phyloP scores from a whole-genome alignment of 2,329 filamentous ascomycete species.

The Fusarium concolor region DNA sequence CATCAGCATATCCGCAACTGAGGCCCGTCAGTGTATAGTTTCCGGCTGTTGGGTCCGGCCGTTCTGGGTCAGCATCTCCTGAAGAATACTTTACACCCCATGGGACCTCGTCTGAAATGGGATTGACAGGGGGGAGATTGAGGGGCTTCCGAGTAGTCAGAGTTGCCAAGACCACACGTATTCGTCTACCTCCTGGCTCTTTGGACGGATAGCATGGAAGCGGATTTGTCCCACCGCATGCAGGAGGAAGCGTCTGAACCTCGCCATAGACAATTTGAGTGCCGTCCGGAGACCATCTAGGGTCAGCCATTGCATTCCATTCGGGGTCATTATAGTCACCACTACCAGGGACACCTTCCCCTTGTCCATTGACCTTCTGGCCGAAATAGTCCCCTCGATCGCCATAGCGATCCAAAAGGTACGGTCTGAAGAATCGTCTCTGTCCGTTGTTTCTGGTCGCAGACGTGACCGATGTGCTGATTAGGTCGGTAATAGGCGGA shows the following conservation, averaged over 20 bases:
- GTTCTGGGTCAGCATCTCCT: not conserved
- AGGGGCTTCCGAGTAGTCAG: constrained; percentile 45
- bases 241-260: constrained; percentile 51
- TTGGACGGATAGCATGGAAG: constrained; percentile 56
- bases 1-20: not conserved
- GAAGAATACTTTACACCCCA: constrained; percentile 12
- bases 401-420: constrained; percentile 57
- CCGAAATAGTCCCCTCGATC: constrained; percentile 60
- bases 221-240: constrained; percentile 58
- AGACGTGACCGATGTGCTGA: constrained; percentile 48
- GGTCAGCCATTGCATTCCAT: constrained; percentile 62
- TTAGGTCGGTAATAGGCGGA: constrained; percentile 55
- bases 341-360: constrained; percentile 40
- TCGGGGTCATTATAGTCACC: constrained; percentile 57
- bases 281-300: constrained; percentile 54
- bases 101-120: constrained; percentile 1
- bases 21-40: constrained; percentile 7
- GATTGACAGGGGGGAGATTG: constrained; percentile 38
- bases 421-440: constrained; percentile 60
- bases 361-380: constrained; percentile 55
- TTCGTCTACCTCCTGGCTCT: constrained; percentile 51
- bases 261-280: constrained; percentile 59
- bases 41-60: not conserved
- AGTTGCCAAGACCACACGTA: constrained; percentile 56
- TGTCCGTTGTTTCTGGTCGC: constrained; percentile 59